Percentiles rank a stretch among this genome's conserved stretches.
Evolutionary conservation across 768 basidiomycete species (phyloP).

Genomic region (Rhodotorula kratochvilovae): DNA sequence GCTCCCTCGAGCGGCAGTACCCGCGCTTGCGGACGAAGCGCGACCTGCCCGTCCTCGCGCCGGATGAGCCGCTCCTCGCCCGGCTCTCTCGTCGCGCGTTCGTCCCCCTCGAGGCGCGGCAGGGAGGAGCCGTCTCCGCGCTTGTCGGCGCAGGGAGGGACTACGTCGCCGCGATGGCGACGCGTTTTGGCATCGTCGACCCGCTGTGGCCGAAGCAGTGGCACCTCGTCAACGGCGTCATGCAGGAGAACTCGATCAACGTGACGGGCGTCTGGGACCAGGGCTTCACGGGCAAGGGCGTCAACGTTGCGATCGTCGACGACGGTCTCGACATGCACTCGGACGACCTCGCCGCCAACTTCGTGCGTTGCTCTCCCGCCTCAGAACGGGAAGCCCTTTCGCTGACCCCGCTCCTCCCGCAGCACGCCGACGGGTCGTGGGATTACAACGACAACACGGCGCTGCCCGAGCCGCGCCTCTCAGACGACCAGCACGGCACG

Average conservation of each 20-base stretch:
- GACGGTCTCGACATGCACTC: slow-evolving; percentile 86
- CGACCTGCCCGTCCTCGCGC: slow-evolving; percentile 37
- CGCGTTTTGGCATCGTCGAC: slow-evolving; percentile 66
- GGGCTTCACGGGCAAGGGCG: slow-evolving; percentile 79
- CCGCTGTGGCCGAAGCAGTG: slow-evolving; percentile 82
- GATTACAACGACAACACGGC: slow-evolving; percentile 92
- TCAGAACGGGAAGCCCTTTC: too few species aligned
- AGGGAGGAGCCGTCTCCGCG: background rate
- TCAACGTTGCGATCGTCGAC: slow-evolving; percentile 84
- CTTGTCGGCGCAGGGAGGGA: background rate
- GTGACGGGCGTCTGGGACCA: slow-evolving; percentile 87
- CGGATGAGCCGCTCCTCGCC: background rate
- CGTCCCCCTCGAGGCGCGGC: slow-evolving; percentile 4
- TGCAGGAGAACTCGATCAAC: slow-evolving; percentile 72
- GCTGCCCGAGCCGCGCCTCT: slow-evolving; percentile 78
- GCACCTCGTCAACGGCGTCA: slow-evolving; percentile 87
- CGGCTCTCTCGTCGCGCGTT: background rate
- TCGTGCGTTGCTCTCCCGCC: slow-evolving; percentile 64
- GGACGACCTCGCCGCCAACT: slow-evolving; percentile 81
- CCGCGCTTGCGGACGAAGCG: slow-evolving; percentile 47
- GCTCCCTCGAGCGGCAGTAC: slow-evolving; percentile 43
- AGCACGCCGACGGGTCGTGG: slow-evolving; percentile 83
- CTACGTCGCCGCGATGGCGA: slow-evolving; percentile 49
- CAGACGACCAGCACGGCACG: slow-evolving; percentile 93
- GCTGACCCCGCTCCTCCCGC: too few species aligned